Evolutionary conservation across 176 grass and related monocot species (phyloP), one percentile per base, ranked within the genome.

Genomic region (Eleusine coracana): DNA sequence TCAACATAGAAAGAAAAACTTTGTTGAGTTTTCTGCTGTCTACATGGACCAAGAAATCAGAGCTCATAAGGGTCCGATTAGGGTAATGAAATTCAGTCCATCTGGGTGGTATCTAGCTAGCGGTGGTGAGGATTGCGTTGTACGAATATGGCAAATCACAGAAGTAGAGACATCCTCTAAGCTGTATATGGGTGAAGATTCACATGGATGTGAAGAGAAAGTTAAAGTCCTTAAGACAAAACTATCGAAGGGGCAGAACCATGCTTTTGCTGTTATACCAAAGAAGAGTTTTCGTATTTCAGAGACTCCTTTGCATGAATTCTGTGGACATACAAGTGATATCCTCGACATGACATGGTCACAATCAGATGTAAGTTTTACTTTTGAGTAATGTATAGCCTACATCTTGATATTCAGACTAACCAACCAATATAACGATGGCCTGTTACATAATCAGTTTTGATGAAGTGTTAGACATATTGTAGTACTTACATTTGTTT

Each of bases 321-420:
- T 99, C 54, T 73, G 52, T 68, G 91, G 93, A 6, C 96, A 99
- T 88, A 90, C 48, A 29, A 81, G 80, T 83, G 89, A 84, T 67
- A 93, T 99, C 77, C 83, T 99, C 31, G 96, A 96, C 80, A 69
- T 99, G 86, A 80, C 90, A 51, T 99, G 93, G 96, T 99, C 96
- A 68, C 74, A 87, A 23, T 92, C 85, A 69, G 83, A 99, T 90
- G 96, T 99, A 89, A 83, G 93, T 86, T 73, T 54, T 48, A 20
- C 17, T 64, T 71, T 63, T 63, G 11, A 51, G 41, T 25, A 28
- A 20, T 85, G 3, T 21, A n/a, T 25, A 17, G 18, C 12, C 46
- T 16, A 1, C 52, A 45, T 52, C 10, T 70, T 3, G 20, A 37
- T 44, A 52, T 23, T 71, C 54, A 75, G 21, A 28, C 25, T 37